phyloP scores from a whole-genome alignment of 78 protist species.

The Mastigamoeba balamuthi region DNA sequence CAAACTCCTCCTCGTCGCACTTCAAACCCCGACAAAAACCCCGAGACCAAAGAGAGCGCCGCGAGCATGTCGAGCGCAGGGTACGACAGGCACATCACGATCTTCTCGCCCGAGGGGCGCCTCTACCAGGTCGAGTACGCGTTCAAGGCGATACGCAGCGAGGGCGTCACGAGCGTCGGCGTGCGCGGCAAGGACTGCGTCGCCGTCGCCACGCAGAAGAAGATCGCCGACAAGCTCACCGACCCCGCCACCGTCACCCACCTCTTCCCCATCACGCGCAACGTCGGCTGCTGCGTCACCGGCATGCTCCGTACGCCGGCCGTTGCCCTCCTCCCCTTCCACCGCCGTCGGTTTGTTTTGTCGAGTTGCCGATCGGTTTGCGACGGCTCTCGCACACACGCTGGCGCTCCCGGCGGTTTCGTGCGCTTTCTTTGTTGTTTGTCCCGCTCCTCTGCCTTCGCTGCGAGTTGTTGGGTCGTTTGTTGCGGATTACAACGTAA shows the following conservation, averaged over 20 bases:
- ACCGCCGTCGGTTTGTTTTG: too few relatives aligned
- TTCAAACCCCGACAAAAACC: too few relatives aligned
- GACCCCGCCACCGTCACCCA: slow-evolving; percentile 74
- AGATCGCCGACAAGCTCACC: slow-evolving; percentile 85
- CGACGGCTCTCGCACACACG: too few relatives aligned
- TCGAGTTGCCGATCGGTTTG: too few relatives aligned
- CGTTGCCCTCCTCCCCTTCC: background rate
- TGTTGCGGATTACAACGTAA: too few relatives aligned
- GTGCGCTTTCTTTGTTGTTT: background rate
- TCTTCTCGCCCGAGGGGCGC: slow-evolving; percentile 95
- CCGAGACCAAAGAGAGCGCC: too few relatives aligned
- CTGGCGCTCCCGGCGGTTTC: too few relatives aligned
- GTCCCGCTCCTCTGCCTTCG: too few relatives aligned
- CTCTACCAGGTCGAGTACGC: slow-evolving; percentile 97
- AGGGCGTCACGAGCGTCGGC: slow-evolving; percentile 80
- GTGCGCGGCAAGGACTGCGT: slow-evolving; percentile 80
- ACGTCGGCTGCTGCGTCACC: slow-evolving; percentile 81
- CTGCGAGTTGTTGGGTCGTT: too few relatives aligned
- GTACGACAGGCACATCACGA: slow-evolving; percentile 88
- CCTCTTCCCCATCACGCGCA: slow-evolving; percentile 67
- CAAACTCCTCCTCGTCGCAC: too few relatives aligned
- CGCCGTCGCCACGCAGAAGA: slow-evolving; percentile 85
- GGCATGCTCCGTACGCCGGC: slow-evolving; percentile 68
- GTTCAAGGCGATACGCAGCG: slow-evolving; percentile 85
- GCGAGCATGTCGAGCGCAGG: too few relatives aligned